These are phyloP conservation scores for Brassica napus DNA, from an alignment of 345 rosid genomes.

Conservation along the genomic window DNA sequence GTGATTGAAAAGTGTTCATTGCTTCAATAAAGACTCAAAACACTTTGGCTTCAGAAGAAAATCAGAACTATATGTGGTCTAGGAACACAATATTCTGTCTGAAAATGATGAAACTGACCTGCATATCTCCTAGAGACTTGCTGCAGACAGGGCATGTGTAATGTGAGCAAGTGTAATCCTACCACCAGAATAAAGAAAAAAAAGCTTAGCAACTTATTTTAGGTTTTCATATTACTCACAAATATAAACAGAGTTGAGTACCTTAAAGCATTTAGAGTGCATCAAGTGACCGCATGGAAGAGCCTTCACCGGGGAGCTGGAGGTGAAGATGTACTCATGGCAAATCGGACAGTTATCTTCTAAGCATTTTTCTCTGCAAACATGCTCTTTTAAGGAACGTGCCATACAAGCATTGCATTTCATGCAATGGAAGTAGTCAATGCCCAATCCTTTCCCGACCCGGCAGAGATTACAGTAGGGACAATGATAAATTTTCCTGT, in stretches of 20 bases:
- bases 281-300: conserved; percentile 92
- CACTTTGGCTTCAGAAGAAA: background rate
- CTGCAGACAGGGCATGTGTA: conserved; percentile 91
- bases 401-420: conserved; percentile 92
- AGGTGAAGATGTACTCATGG: conserved; percentile 76
- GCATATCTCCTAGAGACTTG: conserved; percentile 98
- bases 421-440: conserved; percentile 95
- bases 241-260: conserved; percentile 23
- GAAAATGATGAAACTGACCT: conserved; percentile 52
- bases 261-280: conserved; percentile 92
- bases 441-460: conserved; percentile 86
- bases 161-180: conserved; percentile 77
- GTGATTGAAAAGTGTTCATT: conserved; percentile 12
- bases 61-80: background rate
- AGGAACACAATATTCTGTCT: background rate
- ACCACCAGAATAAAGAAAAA: conserved; percentile 38
- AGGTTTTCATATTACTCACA: background rate
- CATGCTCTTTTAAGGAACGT: conserved; percentile 54
- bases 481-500: conserved; percentile 93
- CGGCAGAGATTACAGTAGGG: conserved; percentile 94
- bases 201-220: background rate
- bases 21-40: conserved; percentile 10
- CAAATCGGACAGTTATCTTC: conserved; percentile 93
- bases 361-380: conserved; percentile 67
- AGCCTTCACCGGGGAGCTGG: conserved; percentile 62